phyloP scores from a whole-genome alignment of 805 yeast species.

The Vanderwaltozyma yarrowii region DNA sequence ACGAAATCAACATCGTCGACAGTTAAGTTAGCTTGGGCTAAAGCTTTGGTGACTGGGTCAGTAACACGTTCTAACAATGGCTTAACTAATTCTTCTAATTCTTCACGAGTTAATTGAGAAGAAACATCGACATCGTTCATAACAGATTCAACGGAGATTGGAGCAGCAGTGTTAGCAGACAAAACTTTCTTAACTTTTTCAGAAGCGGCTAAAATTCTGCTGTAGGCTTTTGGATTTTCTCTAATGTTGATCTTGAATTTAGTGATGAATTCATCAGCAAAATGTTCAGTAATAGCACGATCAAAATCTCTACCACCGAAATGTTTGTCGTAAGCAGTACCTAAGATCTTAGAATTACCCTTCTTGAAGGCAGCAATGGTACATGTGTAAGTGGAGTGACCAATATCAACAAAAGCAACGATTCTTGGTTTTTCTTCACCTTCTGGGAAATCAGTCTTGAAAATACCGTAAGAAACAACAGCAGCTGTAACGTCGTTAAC shows the following conservation, averaged over 20 bases:
- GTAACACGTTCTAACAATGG: conserved; percentile 71
- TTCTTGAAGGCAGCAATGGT: conserved; percentile 81
- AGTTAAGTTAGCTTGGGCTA: conserved; percentile 65
- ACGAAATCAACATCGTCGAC: conserved; percentile 72
- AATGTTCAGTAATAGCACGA: conserved; percentile 82
- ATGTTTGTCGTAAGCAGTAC: conserved; percentile 85
- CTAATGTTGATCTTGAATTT: conserved; percentile 90
- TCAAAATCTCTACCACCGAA: conserved; percentile 98
- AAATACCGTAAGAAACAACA: conserved; percentile 97
- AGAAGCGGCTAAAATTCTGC: conserved; percentile 82
- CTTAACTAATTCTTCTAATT: conserved; percentile 76
- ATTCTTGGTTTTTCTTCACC: conserved; percentile 62
- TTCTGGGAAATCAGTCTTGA: conserved; percentile 92
- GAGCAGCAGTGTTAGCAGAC: conserved; percentile 91
- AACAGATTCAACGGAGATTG: conserved; percentile 87
- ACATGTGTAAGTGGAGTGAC: conserved; percentile 90
- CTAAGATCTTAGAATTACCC: conserved; percentile 88
- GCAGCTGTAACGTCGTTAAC: conserved; percentile 97
- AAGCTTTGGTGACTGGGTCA: conserved; percentile 70
- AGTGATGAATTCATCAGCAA: conserved; percentile 79
- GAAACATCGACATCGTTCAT: conserved; percentile 96
- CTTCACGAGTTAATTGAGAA: conserved; percentile 76
- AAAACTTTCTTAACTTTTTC: conserved; percentile 90
- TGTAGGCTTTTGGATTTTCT: conserved; percentile 87
- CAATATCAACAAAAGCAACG: conserved; percentile 90